Base-by-base conservation (phyloP, 345 rosid genomes). In the Rhodamnia rubescens region DNA sequence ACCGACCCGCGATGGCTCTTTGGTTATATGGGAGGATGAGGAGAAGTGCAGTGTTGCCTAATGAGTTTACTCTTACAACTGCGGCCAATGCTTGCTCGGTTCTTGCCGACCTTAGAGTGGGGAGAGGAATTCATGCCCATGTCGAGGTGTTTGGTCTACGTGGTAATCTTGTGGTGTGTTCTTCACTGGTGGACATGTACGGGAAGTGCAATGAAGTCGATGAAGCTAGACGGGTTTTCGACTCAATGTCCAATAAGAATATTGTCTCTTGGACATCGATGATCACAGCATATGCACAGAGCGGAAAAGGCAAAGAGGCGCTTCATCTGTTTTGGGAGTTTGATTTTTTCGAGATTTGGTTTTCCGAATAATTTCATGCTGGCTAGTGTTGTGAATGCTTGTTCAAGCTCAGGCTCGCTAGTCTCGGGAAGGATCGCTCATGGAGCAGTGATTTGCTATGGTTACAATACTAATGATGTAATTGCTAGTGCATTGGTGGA, bases 171-270 rank as follows among this genome's bases (percentile, higher is more conserved):
- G 98, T 94, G 87, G 94, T 93, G 50, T 92, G 90, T 58, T 93
- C 98, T 85, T 92, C 99, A 16, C 95, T 95, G 85, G 89, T 96
- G 85, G 94, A 94, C 84, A 96, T 96, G 98, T 96, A 95, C 81
- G 99, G 99, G 61, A 94, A 96, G 90, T 95, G 98, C 90, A 95
- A 94, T 52, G 95, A 93, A 26, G 91, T 93, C 36, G 93, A 91
- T 53, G 87, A 90, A 1, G 95, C 98, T 29, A 90, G 93, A 87
- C 88, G 85, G 91, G 95, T 94, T 90, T 96, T 95, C 52, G 88
- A 95, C 88, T 87, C 84, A 8, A 96, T 94, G 96, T 85, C 54
- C 40, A 87, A 11, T 87, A 92, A 89, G 89, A 94, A 95, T 84
- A 86, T 96, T 85, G 94, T 96, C 84, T 90, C 95, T 49, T 95